A percentile compares a stretch with the other conserved stretches of the same genome.
Conservation (phyloP, 768 basidiomycete genomes). For the Rhodotorula kratochvilovae region DNA sequence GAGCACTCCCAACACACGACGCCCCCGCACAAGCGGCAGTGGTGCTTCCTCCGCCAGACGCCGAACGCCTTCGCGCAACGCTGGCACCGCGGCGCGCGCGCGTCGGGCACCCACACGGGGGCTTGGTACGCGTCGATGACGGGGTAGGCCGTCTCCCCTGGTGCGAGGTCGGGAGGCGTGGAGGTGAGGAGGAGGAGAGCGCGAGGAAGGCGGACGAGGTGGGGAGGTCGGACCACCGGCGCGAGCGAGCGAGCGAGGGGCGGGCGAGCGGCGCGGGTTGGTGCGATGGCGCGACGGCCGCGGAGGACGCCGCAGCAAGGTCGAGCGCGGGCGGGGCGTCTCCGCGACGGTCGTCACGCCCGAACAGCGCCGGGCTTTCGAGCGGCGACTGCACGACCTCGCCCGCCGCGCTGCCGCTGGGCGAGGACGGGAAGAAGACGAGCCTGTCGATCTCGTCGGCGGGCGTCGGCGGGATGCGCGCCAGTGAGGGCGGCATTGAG, state of each 20-base stretch:
- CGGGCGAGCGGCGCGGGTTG: neutral
- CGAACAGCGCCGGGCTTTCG: too few species aligned
- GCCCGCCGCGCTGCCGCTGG: fast-evolving
- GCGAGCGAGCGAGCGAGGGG: neutral
- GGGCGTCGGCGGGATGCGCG: conserved; percentile 15
- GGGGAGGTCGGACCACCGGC: conserved; percentile 20
- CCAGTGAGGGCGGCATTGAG: conserved; percentile 12
- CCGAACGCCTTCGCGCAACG: conserved; percentile 79
- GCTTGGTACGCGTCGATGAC: conserved; percentile 76
- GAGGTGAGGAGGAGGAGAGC: conserved; percentile 8
- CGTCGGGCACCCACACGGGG: conserved; percentile 87
- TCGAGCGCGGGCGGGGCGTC: neutral
- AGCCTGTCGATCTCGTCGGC: neutral
- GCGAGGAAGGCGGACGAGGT: conserved; percentile 12
- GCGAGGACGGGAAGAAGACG: neutral
- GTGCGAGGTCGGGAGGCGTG: conserved; percentile 1
- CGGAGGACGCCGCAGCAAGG: too few species aligned
- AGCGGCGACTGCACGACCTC: neutral
- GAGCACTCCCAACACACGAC: conserved; percentile 85
- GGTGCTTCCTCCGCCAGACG: conserved; percentile 90
- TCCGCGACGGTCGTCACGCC: neutral
- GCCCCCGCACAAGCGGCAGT: conserved; percentile 90
- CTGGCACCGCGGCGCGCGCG: conserved; percentile 78
- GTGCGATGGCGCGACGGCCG: too few species aligned
- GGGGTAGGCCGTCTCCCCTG: conserved; percentile 13